Percentiles rank a stretch among this genome's conserved stretches.
phyloP scores from a whole-genome alignment of 345 rosid genomes.

The Punica granatum region DNA sequence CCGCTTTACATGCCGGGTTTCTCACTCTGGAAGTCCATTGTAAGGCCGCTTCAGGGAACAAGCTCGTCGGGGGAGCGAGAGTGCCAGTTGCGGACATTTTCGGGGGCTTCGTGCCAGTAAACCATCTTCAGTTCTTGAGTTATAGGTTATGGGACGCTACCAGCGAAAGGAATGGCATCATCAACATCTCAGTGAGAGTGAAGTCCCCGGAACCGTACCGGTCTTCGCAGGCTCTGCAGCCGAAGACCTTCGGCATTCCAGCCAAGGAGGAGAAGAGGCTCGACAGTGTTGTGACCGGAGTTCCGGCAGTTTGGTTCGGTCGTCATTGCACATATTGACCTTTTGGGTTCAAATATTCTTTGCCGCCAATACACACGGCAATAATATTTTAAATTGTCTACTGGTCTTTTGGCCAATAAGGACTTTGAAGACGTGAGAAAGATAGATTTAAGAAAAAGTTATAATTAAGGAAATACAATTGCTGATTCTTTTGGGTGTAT shows the following conservation, averaged over 20 bases:
- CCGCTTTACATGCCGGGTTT: conserved; percentile 27
- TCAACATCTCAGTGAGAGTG: conserved; percentile 54
- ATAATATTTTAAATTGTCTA: too few relatives aligned
- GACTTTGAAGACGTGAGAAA: too few relatives aligned
- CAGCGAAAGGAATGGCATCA: conserved; percentile 43
- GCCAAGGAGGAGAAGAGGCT: neutral
- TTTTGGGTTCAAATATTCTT: neutral
- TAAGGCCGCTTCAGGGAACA: conserved; percentile 20
- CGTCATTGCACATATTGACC: neutral
- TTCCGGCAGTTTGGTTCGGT: conserved; percentile 38
- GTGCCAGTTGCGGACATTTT: conserved; percentile 55
- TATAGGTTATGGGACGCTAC: conserved; percentile 46
- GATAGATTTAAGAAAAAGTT: too few relatives aligned
- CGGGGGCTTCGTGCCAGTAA: conserved; percentile 39
- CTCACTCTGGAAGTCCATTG: conserved; percentile 35
- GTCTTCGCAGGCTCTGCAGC: conserved; percentile 16
- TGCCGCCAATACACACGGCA: neutral
- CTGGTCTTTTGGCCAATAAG: too few relatives aligned
- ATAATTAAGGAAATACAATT: too few relatives aligned
- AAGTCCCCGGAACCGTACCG: conserved; percentile 11
- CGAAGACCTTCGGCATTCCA: conserved; percentile 12
- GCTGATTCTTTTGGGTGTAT: too few relatives aligned
- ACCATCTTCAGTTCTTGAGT: conserved; percentile 58
- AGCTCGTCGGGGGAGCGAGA: conserved; percentile 29
- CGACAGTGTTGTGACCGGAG: conserved; percentile 32